Base-by-base conservation (phyloP, 148 eudicot genomes). In the Silene conica region DNA sequence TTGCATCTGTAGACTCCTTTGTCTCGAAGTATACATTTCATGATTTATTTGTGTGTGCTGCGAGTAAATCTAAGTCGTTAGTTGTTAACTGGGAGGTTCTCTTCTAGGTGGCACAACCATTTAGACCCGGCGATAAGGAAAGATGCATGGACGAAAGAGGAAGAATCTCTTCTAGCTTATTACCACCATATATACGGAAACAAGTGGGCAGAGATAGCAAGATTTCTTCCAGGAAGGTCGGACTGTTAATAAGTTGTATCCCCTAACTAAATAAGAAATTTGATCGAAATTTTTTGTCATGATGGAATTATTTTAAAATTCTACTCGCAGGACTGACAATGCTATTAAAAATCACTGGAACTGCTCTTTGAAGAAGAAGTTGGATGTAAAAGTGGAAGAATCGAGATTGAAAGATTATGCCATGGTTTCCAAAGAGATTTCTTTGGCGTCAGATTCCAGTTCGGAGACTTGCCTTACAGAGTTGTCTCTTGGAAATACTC, bases 311-410 rank as follows among this genome's bases (percentile, higher is more conserved):
- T 66, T 59, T 21, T 72, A 45, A 26, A 16, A 12, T 26, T 9
- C 60, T 25, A 22, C 18, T 59, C 34, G 68, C 86, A 92, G 98
- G 88, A 88, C 90, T 54, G 98, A 90, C 80, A 92, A 92, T 83
- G 96, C 98, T 3, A 88, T 92, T 62, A 92, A 92, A 77, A 92
- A 92, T 77, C 98, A 90, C 81, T 90, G 98, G 98, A 90, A 92
- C 78, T 82, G 93, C 88, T 83, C 87, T 16, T 28, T 86, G 59
- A 92, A 84, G 82, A 92, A 81, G 86, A 90, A 68, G 78, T 67
- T 83, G 26, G 89, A 88, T 75, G 75, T 80, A 25, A 83, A 80
- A 41, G 25, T 66, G 65, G 75, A 62, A 70, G 21, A 46, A 8
- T 23, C 41, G 31, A 74, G 67, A 56, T 71, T 73, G 58, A 54